phyloP scores from a whole-genome alignment of 2,329 filamentous ascomycete genomes.

The Colletotrichum nymphaeae region DNA sequence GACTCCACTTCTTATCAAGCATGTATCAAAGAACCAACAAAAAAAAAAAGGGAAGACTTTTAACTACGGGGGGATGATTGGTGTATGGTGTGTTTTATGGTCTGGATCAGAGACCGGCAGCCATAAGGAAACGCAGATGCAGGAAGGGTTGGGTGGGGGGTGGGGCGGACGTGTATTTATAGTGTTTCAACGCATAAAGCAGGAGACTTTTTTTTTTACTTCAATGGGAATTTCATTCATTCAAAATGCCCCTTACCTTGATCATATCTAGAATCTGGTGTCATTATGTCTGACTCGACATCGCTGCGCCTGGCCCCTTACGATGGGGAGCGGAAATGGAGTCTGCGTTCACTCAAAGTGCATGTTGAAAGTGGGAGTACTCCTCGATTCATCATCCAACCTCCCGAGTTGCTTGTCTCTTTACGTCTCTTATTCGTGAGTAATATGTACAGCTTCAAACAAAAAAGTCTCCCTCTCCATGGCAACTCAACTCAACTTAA shows the following conservation, averaged over 20 bases:
- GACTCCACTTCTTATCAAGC: background rate
- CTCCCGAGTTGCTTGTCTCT: conserved; percentile 17
- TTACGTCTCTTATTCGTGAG: conserved; percentile 3
- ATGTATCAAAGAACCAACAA: conserved; percentile 4
- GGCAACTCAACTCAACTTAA: background rate
- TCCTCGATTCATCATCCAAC: too few relatives aligned
- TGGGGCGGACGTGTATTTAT: conserved; percentile 6
- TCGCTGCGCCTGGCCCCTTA: too few relatives aligned
- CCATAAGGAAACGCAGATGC: conserved; percentile 2
- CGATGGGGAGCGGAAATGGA: too few relatives aligned
- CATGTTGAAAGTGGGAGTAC: too few relatives aligned
- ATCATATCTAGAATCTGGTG: too few relatives aligned
- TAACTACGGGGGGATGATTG: background rate
- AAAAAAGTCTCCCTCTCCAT: background rate
- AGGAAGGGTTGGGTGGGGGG: background rate
- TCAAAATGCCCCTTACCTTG: background rate
- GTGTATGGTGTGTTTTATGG: conserved; percentile 1
- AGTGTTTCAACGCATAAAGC: conserved; percentile 11
- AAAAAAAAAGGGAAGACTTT: background rate
- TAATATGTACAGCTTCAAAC: conserved; percentile 1
- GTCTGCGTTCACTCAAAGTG: too few relatives aligned
- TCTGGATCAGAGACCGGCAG: background rate
- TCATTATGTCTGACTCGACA: too few relatives aligned
- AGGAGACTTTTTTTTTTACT: background rate
- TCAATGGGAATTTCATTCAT: background rate